These are phyloP conservation scores for Penicillium dipodomyicola DNA, from an alignment of 495 filamentous ascomycete species.

Conservation along the genomic window DNA sequence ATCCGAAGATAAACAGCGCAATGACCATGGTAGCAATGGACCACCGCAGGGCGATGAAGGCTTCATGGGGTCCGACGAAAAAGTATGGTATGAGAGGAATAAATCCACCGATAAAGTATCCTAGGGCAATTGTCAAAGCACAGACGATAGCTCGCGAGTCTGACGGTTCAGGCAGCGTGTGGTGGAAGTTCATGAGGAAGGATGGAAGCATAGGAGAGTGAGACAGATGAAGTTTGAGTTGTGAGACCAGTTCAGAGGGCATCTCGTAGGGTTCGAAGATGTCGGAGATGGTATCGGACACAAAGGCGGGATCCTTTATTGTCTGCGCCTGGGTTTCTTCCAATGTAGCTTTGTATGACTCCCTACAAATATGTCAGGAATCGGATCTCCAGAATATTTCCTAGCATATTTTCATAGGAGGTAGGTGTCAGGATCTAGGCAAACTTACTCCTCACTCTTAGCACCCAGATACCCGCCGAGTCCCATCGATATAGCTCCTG, in stretches of 20 bases:
- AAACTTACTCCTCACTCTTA: slow-evolving; percentile 61
- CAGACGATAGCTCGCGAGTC: slow-evolving; percentile 56
- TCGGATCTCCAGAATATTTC: not conserved
- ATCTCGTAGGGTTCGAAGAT: slow-evolving; percentile 57
- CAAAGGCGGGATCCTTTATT: slow-evolving; percentile 34
- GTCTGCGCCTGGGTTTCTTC: slow-evolving; percentile 45
- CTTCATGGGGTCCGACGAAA: slow-evolving; percentile 56
- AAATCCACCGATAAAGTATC: slow-evolving; percentile 73
- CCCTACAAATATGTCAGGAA: slow-evolving; percentile 28
- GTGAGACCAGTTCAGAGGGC: slow-evolving; percentile 43
- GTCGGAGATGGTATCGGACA: slow-evolving; percentile 41
- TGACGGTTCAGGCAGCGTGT: slow-evolving; percentile 51
- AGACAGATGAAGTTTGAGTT: slow-evolving; percentile 48
- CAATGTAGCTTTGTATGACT: slow-evolving; percentile 53
- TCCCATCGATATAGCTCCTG: slow-evolving; percentile 59
- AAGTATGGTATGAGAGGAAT: slow-evolving; percentile 76
- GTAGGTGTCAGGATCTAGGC: not conserved
- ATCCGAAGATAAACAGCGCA: slow-evolving; percentile 71
- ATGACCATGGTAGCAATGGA: slow-evolving; percentile 68
- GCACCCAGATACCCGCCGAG: slow-evolving; percentile 64
- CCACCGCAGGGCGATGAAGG: slow-evolving; percentile 60
- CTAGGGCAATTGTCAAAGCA: slow-evolving; percentile 62
- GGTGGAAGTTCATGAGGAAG: slow-evolving; percentile 59
- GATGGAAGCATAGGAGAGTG: slow-evolving; percentile 48
- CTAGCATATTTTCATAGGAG: not conserved